Conservation (phyloP, 768 basidiomycete genomes). For the Cyclocybe aegerita region DNA sequence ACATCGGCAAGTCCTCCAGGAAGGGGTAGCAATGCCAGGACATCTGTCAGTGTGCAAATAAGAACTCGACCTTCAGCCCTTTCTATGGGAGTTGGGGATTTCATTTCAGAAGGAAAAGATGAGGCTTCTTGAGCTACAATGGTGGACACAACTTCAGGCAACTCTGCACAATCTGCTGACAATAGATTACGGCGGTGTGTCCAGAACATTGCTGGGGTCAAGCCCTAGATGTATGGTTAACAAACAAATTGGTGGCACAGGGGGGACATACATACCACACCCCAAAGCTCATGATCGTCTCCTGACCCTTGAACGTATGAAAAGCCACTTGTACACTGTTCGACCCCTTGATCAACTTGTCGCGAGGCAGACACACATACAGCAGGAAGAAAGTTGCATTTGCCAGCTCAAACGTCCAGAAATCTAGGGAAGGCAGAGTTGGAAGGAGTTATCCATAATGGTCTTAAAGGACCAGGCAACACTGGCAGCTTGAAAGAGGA, state of each 20-base stretch:
- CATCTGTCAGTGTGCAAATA: constrained; percentile 33
- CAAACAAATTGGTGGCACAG: background rate
- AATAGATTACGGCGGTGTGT: constrained; percentile 49
- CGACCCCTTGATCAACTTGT: constrained; percentile 57
- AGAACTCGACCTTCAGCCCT: constrained; percentile 41
- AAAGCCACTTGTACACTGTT: constrained; percentile 67
- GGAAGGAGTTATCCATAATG: constrained; percentile 85
- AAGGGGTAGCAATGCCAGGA: constrained; percentile 9
- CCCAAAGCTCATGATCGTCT: constrained; percentile 93
- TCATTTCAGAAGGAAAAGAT: background rate
- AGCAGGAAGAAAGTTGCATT: constrained; percentile 51
- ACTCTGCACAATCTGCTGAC: constrained; percentile 39
- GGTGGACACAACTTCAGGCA: constrained; percentile 44
- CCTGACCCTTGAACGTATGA: constrained; percentile 92
- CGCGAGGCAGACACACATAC: constrained; percentile 88
- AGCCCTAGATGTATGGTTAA: constrained; percentile 46
- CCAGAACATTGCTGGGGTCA: constrained; percentile 80
- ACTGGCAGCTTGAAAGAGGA: constrained; percentile 72
- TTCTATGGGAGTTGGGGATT: constrained; percentile 27
- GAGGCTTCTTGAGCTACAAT: constrained; percentile 19
- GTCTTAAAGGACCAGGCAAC: constrained; percentile 68
- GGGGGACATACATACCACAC: constrained; percentile 46
- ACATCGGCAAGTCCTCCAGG: constrained; percentile 3
- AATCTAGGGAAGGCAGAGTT: constrained; percentile 47
- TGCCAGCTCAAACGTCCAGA: constrained; percentile 19